Evolutionary conservation across 441 rosid species (phyloP), one percentile per base, ranked within the genome.

Genomic region (Brassica balearica): DNA sequence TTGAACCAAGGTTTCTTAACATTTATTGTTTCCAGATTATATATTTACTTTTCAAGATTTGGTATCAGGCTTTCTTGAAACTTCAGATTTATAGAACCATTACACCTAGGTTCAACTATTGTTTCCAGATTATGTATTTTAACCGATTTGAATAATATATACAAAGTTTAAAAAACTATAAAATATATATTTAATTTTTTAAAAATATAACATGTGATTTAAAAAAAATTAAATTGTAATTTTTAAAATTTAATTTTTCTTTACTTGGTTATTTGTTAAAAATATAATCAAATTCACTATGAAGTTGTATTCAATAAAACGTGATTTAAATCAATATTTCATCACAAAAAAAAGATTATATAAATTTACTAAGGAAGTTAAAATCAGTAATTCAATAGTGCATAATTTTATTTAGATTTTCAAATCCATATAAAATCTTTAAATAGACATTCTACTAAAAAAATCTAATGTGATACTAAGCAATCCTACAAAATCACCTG

Each of bases 11-110:
- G 8, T 5, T 14, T 53, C 19, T 53, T 14, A 53, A 53, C 8
- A 53, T 53, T 53, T 14, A 55, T 64, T 64, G 5, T 17, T 71
- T 55, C 61, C 19, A 77, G 67, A 77, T 77, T 64, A 53, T 71
- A 66, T 65, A 27, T 17, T 77, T 17, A 64, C 10, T 15, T 76
- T 71, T 25, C 36, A 17, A 55, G 67, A 71, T 77, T 55, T 41
- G 59, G 36, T 38, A 64, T 71, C 14, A 25, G 7, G 14, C 76
- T 69, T 62, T 71, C 12, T 71, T 65, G 20, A 70, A 64, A 23
- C 34, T 4, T 0, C 43, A 51, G 6, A 48, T 34, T 60, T 34
- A 8, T 22, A 69, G 17, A 60, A 9, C 25, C 27, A 69, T 32
- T 69, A 15, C 20, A 76, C 65, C 4, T 11, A 76, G 59, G 29